Evolutionary conservation across 2,329 filamentous ascomycete species (phyloP).

Genomic region (Penicillium sp.): DNA sequence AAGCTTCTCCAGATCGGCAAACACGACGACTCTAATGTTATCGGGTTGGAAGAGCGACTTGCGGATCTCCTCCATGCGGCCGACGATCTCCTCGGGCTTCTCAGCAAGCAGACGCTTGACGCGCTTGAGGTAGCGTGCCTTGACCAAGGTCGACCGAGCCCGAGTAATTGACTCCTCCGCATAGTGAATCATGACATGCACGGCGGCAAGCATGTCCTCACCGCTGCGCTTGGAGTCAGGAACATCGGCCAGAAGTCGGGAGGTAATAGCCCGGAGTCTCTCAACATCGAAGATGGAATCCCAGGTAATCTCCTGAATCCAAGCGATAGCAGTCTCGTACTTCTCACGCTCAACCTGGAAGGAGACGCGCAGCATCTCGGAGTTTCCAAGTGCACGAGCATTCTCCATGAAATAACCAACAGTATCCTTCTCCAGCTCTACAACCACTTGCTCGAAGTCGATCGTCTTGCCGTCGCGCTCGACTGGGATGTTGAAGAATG

Average conservation of each 20-base stretch:
- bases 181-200: conserved; percentile 75
- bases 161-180: conserved; percentile 72
- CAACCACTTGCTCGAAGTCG: conserved; percentile 88
- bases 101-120: conserved; percentile 75
- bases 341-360: conserved; percentile 88
- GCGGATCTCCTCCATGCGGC: conserved; percentile 74
- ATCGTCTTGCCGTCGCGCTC: conserved; percentile 71
- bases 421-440: conserved; percentile 86
- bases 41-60: conserved; percentile 73
- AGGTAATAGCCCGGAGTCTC: conserved; percentile 61
- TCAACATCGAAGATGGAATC: conserved; percentile 82
- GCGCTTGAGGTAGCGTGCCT: conserved; percentile 80
- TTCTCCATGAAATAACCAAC: conserved; percentile 75
- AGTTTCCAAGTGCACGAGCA: conserved; percentile 68
- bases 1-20: conserved; percentile 75
- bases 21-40: conserved; percentile 83
- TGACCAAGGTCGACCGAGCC: conserved; percentile 78
- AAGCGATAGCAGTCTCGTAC: conserved; percentile 76
- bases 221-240: conserved; percentile 90
- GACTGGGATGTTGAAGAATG: conserved; percentile 93
- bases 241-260: conserved; percentile 85
- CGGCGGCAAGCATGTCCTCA: conserved; percentile 57
- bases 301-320: conserved; percentile 83
- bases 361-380: conserved; percentile 75
- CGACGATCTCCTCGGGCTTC: conserved; percentile 72